These are phyloP conservation scores for Clonostachys rhizophaga DNA, from an alignment of 2,329 filamentous ascomycete genomes.

Conservation along the genomic window DNA sequence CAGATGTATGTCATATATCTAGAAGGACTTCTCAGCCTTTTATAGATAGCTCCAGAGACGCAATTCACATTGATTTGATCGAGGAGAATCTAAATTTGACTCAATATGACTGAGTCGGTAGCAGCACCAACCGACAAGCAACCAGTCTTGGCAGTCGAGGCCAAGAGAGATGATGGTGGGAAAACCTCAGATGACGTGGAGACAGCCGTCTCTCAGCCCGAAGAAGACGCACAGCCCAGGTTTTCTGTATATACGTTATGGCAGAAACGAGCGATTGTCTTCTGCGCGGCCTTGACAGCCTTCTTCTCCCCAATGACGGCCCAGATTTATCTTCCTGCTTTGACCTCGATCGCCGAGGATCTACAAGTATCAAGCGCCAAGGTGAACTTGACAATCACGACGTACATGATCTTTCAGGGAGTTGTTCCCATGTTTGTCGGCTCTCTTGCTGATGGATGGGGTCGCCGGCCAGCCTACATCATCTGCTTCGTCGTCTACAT, in stretches of 20 bases:
- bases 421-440: slow-evolving; percentile 53
- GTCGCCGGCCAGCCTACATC: slow-evolving; percentile 49
- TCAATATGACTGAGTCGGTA: too few relatives aligned
- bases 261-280: slow-evolving; percentile 1
- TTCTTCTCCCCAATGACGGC: slow-evolving; percentile 3
- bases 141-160: too few relatives aligned
- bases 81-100: too few relatives aligned
- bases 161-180: too few relatives aligned
- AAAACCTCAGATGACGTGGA: too few relatives aligned
- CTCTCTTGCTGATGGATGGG: slow-evolving; percentile 47
- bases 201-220: too few relatives aligned
- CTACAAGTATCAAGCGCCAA: slow-evolving; percentile 32
- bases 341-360: slow-evolving; percentile 41
- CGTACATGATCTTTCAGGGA: slow-evolving; percentile 57
- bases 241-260: slow-evolving; percentile 1
- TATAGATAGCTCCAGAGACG: too few relatives aligned
- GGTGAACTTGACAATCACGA: slow-evolving; percentile 48
- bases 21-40: too few relatives aligned
- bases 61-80: too few relatives aligned
- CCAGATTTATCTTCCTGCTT: slow-evolving; percentile 41
- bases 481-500: slow-evolving; percentile 48
- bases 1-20: too few relatives aligned
- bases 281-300: not conserved
- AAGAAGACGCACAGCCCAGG: not conserved
- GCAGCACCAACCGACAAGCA: too few relatives aligned